These are phyloP conservation scores for Ascochyta koolunga DNA, from an alignment of 2,329 filamentous ascomycete genomes.

Conservation along the genomic window DNA sequence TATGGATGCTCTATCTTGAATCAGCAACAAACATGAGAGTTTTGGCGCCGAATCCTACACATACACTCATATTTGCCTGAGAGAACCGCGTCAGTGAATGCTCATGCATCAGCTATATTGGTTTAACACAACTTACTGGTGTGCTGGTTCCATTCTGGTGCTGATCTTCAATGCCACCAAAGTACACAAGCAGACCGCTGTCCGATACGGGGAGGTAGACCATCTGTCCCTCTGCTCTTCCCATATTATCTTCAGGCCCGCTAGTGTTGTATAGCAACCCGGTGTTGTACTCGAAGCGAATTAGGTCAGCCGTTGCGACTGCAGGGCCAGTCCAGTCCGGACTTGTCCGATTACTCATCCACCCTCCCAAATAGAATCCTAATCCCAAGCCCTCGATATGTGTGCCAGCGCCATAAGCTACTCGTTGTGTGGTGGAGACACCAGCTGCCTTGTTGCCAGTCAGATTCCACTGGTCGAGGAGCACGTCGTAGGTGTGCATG, in stretches of 20 bases:
- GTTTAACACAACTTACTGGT: constrained; percentile 23
- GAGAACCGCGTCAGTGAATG: background rate
- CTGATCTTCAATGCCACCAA: constrained; percentile 63
- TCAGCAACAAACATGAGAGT: background rate
- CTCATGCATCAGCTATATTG: background rate
- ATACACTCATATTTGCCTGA: constrained; percentile 47
- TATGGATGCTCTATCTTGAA: constrained; percentile 54
- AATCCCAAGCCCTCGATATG: constrained; percentile 61
- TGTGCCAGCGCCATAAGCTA: constrained; percentile 64
- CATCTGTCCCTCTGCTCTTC: constrained; percentile 66
- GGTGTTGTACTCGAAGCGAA: constrained; percentile 63
- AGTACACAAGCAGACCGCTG: constrained; percentile 65
- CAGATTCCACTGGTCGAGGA: constrained; percentile 62
- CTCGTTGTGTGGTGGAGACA: constrained; percentile 49
- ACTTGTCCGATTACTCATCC: constrained; percentile 61
- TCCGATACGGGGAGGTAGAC: constrained; percentile 66
- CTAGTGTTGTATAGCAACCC: constrained; percentile 60
- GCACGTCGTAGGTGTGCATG: constrained; percentile 64
- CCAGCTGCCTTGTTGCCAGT: constrained; percentile 48
- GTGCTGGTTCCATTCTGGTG: constrained; percentile 56
- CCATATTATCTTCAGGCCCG: constrained; percentile 60
- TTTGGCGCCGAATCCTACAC: background rate
- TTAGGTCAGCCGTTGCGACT: constrained; percentile 58
- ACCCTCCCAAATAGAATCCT: constrained; percentile 69
- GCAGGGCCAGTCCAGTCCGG: constrained; percentile 58